Conservation (phyloP, 2,329 filamentous ascomycete genomes). For the Fusarium solani-melongenae region DNA sequence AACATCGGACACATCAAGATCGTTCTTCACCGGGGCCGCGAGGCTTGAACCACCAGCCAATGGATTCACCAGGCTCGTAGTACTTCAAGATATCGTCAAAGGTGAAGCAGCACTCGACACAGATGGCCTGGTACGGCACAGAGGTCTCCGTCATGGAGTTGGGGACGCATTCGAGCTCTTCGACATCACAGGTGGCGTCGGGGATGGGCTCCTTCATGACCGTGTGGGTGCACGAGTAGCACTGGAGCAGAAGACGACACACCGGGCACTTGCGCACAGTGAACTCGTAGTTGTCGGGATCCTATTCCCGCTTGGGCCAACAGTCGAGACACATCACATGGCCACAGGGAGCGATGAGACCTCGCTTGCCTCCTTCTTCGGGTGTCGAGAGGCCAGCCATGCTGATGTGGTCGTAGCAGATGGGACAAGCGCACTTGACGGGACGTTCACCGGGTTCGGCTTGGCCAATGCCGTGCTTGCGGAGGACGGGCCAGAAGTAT, state of each 20-base stretch:
- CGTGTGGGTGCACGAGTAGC: background rate
- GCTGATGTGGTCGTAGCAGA: background rate
- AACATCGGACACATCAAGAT: background rate
- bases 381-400: background rate
- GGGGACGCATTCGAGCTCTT: background rate
- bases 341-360: slow-evolving; percentile 3
- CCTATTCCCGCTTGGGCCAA: background rate
- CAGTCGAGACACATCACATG: slow-evolving; percentile 11
- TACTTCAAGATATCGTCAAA: background rate
- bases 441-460: background rate
- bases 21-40: background rate
- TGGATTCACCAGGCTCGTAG: background rate
- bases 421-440: background rate
- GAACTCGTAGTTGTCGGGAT: background rate
- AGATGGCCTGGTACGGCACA: background rate
- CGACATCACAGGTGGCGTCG: background rate
- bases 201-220: background rate
- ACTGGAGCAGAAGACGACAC: background rate
- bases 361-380: background rate
- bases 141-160: background rate
- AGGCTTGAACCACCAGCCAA: slow-evolving; percentile 1
- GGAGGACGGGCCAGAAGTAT: slow-evolving; percentile 3
- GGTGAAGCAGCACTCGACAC: background rate
- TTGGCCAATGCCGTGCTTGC: background rate
- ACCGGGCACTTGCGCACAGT: background rate